Evolutionary conservation across 345 rosid genomes (phyloP), one percentile per base, ranked within the genome.

Genomic region (Alliaria petiolata): DNA sequence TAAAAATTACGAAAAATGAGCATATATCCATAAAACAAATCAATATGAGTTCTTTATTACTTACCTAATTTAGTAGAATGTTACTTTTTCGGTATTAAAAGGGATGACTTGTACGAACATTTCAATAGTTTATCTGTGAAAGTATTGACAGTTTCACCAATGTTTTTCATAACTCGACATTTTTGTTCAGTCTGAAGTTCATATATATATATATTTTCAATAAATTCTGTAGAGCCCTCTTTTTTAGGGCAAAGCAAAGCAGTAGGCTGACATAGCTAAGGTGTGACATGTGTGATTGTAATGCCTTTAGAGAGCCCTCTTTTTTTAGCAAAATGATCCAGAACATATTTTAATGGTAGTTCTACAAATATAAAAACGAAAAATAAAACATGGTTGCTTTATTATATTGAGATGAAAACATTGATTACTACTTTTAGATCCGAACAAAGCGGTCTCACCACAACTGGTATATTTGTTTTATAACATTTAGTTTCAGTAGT

Each of bases 361-460:
- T 55, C 17, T 45, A 26, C 26, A 17, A 56, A 7, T 17, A 14
- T 20, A 14, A 20, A 12, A 53, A 63, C 8, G 12, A 11, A 17
- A 62, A 43, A 28, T 2, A 17, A 33, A 20, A 34, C 26, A 69
- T 20, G 17, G 47, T 45, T 45, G 66, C 56, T 25, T 52, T 74
- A 67, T 2, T 50, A 60, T 61, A 75, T 33, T 33, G 17, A 43
- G 50, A 36, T 52, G 52, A 51, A n/a, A n/a, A 53, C 60, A 50
- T 67, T 43, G 51, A 28, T 52, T 61, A 75, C 69, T 7, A 54
- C 64, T 36, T 15, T 61, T 35, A 61, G 74, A 75, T 75, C 79
- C 74, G 49, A 62, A 61, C 59, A 52, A 68, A 52, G 69, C 69
- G 79, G 69, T 31, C 64, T 35, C 64, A 35, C 74, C 43, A 53